Base-by-base conservation (phyloP, 73 alveolate genomes). In the Symbiodinium pilosum region DNA sequence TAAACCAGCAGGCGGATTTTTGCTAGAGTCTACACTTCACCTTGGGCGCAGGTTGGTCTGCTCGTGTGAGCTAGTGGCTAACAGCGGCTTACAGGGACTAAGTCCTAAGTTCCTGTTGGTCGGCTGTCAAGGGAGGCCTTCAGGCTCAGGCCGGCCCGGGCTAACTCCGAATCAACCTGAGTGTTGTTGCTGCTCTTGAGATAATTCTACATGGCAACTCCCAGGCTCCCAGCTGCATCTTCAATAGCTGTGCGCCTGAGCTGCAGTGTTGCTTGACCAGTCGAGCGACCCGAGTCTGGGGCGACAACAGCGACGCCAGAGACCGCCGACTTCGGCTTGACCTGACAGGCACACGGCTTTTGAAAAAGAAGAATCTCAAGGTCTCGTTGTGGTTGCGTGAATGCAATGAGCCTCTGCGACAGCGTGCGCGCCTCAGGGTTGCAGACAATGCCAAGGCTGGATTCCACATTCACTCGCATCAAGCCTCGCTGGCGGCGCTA, bases 191-290 rank as follows among this genome's bases (percentile, higher is more conserved):
- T 20, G 68, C 43, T 83, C 38, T 2, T 40, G 41, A 52, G 41
- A 40, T 8, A 20, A 24, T 6, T 83, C 40, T n/a, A n/a, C n/a
- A n/a, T n/a, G n/a, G n/a, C 8, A 34, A 34, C 42, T 4, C 40
- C 83, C 64, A 1, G 68, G 94, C 69, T 24, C 94, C 94, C 6
- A 21, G 85, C 94, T 4, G 85, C 95, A 38, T 40, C 87, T 7
- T 59, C 44, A n/a, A 89, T 89, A 87, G 95, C 95, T 28, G 95
- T 89, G 47, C 95, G 95, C 95, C 91, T 83, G 59, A 14, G 59
- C 59, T 47, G 59, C 6, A 3, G 21, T 7, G 32, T n/a, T 4
- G 8, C 18, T 12, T 3, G 41, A 36, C 88, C 41, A 32, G 28
- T n/a, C n/a, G n/a, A n/a, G n/a, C n/a, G n/a, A n/a, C n/a, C n/a